A percentile compares a stretch with the other conserved stretches of the same genome.
These are phyloP conservation scores for Dryas drummondii DNA, from an alignment of 306 rosid species.

Conservation along the genomic window DNA sequence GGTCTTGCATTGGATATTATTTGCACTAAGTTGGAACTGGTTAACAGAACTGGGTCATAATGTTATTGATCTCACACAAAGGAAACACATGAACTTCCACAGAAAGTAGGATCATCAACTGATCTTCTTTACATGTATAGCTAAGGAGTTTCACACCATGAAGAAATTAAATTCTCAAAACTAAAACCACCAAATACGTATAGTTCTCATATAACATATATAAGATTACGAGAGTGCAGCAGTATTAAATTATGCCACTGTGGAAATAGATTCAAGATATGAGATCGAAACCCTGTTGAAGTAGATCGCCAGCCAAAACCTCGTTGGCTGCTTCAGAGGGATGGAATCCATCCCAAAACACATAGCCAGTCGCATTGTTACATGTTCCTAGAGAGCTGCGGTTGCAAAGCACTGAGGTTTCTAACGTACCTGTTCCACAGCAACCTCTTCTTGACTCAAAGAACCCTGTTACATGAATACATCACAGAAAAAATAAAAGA, in stretches of 20 bases:
- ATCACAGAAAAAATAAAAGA: not conserved
- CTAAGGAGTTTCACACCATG: conserved; percentile 1
- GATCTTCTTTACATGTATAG: not conserved
- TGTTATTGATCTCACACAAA: not conserved
- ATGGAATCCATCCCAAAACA: conserved; percentile 71
- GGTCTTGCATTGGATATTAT: not conserved
- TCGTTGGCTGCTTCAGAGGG: conserved; percentile 60
- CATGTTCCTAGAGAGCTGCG: conserved; percentile 52
- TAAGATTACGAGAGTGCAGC: conserved; percentile 1
- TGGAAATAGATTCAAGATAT: conserved; percentile 25
- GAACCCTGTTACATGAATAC: conserved; percentile 40
- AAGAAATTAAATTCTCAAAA: conserved; percentile 1
- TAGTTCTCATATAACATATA: not conserved
- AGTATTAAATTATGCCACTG: not conserved
- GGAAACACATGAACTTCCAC: not conserved
- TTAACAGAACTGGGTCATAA: not conserved
- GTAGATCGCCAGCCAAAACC: conserved; percentile 48
- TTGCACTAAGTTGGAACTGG: not conserved
- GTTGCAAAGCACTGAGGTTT: conserved; percentile 62
- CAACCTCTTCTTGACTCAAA: conserved; percentile 56
- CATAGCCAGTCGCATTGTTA: conserved; percentile 49
- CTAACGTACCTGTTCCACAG: conserved; percentile 63
- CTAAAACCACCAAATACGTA: not conserved
- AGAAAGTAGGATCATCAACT: not conserved
- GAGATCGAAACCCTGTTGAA: conserved; percentile 49